These are phyloP conservation scores for Mucor mucedo DNA, from an alignment of 371 early-diverging fungal species.

Conservation along the genomic window DNA sequence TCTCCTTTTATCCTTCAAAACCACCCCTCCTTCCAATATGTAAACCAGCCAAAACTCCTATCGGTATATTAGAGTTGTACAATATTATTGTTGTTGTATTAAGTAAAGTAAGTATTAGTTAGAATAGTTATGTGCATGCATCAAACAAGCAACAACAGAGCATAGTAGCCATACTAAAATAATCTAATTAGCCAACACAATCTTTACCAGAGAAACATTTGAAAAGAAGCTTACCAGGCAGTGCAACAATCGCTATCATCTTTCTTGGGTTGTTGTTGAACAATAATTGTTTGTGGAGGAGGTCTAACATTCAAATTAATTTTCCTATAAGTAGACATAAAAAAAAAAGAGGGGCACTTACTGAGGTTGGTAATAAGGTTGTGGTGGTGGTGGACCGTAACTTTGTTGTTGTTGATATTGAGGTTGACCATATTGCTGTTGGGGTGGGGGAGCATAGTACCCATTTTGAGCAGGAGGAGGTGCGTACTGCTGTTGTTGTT, in stretches of 20 bases:
- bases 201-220: not conserved
- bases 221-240: conserved; percentile 37
- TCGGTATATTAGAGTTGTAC: not conserved
- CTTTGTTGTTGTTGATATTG: conserved; percentile 1
- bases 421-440: conserved; percentile 7
- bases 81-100: not conserved
- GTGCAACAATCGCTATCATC: conserved; percentile 39
- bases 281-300: conserved; percentile 34
- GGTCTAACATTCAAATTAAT: conserved; percentile 21
- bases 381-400: conserved; percentile 7
- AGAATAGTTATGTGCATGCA: conserved; percentile 22
- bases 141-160: conserved; percentile 36
- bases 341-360: conserved; percentile 14
- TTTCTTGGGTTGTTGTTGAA: conserved; percentile 34
- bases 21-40: not conserved
- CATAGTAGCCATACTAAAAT: conserved; percentile 33
- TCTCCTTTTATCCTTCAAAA: not conserved
- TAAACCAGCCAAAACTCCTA: not conserved
- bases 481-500: conserved; percentile 20
- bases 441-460: conserved; percentile 22
- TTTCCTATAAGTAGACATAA: not conserved
- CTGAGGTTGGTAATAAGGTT: conserved; percentile 32
- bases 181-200: not conserved
- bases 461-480: conserved; percentile 26
- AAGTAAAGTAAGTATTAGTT: not conserved